Base-by-base conservation (phyloP, 495 filamentous ascomycete genomes). In the Penicilliopsis zonata region DNA sequence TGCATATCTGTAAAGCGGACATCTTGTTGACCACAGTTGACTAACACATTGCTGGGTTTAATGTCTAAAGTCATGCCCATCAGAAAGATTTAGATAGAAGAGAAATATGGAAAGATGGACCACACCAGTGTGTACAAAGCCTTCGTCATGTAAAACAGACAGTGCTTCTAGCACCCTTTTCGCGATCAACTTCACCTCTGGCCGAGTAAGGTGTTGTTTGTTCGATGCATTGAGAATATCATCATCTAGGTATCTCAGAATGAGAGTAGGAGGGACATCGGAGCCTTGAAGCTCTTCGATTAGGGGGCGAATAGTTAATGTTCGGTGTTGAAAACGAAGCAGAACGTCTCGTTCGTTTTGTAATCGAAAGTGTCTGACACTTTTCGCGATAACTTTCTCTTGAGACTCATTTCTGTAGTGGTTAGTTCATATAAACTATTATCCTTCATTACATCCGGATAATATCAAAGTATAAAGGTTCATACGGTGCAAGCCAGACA, bases 301-400 rank as follows among this genome's bases (percentile, higher is more conserved):
- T 22, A 65, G 38, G 10, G 50, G 53, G 15, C 51, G 53, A 14
- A 61, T 30, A 28, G 25, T 29, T 0, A 49, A 46, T 2, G 50
- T 55, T 28, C 44, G 33, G 28, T 30, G 16, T 40, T 59, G 58
- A 43, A 63, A 64, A 40, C 40, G 53, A 32, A 46, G 51, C 9
- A 65, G 49, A 37, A 68, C 33, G 30, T 61, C 50, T 16, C 49
- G 48, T 41, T 68, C 60, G 37, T 66, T 65, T 23, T 50, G 41
- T 13, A 63, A 30, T 13, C 52, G 53, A 46, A 40, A 49, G 37
- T 62, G 52, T 9, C 46, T 37, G 17, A 52, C 47, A 29, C 45
- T 59, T 41, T 63, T 64, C 28, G 59, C 42, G 28, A 61, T 50
- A 13, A 57, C 52, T 19, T 37, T 42, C 24, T 60, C 35, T 31